Evolutionary conservation across 768 basidiomycete genomes (phyloP).

Genomic region (Pholiota conissans): DNA sequence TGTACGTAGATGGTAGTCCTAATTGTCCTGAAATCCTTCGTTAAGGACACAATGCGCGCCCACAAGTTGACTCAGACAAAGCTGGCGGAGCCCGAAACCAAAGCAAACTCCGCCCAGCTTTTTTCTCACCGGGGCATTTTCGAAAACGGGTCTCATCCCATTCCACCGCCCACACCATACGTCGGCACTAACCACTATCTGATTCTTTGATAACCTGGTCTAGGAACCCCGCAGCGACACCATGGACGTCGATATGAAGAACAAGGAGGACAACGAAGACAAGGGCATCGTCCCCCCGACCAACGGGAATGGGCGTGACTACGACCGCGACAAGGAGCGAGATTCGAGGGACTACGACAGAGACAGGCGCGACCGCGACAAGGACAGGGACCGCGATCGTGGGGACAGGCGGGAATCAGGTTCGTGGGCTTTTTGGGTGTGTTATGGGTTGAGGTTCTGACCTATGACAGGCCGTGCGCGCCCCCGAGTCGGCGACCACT

Average conservation of each 20-base stretch:
- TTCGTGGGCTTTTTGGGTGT: conserved; percentile 24
- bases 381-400: conserved; percentile 39
- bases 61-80: no score
- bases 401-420: conserved; percentile 57
- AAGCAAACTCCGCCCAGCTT: neutral
- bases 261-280: conserved; percentile 72
- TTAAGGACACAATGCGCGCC: no score
- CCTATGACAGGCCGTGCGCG: conserved; percentile 27
- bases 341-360: conserved; percentile 20
- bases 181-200: no score
- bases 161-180: neutral
- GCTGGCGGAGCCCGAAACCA: neutral
- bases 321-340: conserved; percentile 47
- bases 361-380: conserved; percentile 51
- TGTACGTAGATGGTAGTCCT: no score
- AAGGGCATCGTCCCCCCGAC: conserved; percentile 45
- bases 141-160: neutral
- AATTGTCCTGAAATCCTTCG: no score
- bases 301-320: conserved; percentile 42
- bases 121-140: conserved; percentile 5
- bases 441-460: conserved; percentile 25
- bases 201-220: conserved; percentile 2
- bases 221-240: neutral
- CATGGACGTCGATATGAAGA: conserved; percentile 86
- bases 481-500: conserved; percentile 67